Evolutionary conservation across 345 rosid species (phyloP), one percentile per base, ranked within the genome.

Genomic region (Brassica cretica): DNA sequence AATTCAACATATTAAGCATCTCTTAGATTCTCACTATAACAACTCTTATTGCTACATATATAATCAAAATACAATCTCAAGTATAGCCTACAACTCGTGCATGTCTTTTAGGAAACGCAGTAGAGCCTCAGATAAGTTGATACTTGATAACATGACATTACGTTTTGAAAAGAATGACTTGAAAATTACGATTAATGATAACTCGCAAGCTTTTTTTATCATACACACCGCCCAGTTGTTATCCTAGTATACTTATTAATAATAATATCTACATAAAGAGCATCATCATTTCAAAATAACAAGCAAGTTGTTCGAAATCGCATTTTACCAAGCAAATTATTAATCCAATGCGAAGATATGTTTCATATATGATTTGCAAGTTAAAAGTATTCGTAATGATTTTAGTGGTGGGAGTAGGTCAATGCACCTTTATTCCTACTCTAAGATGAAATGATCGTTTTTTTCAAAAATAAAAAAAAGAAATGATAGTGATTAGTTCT

Each of bases 141-240:
- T 27, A 27, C 30, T 27, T 27, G 30, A 27, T 27, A 27, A 27
- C 30, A 27, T 4, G 4, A 72, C n/a, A 68, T 46, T 4, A 62
- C 14, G 35, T 37, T 8, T 37, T 55, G 49, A 37, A 73, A 44
- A 74, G 71, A 39, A 74, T 74, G 72, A 70, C 82, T 80, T 80
- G 32, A 76, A 80, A 80, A 76, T 64, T 70, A 80, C 79, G 72
- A 74, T 64, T 55, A 21, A 80, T 80, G 63, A 74, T 69, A 63
- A 55, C 72, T 64, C 21, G n/a, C n/a, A 56, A 66, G 9, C 1
- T 51, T 12, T n/a, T n/a, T 41, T 39, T 27, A 15, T 78, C 39
- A 78, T 78, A 30, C 30, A 27, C 37, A 53, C 9, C 1, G 3
- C 24, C 60, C 55, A 78, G 55, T 66, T 46, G 44, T n/a, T 24